Conservation (phyloP, 2,329 filamentous ascomycete genomes). For the Colletotrichum coccodes region DNA sequence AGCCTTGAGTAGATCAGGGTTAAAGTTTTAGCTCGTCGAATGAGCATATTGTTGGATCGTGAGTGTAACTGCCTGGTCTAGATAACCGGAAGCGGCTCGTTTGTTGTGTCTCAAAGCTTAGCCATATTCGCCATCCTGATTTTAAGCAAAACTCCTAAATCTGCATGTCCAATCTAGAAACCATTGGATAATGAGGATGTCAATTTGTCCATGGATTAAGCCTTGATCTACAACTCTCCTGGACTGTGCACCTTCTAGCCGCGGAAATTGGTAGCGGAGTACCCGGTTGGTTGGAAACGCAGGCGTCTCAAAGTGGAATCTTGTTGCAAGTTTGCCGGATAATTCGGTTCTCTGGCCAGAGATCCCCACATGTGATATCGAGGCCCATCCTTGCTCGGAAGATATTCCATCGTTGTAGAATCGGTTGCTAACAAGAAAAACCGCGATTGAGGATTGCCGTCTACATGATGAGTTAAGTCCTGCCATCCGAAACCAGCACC, state of each 20-base stretch:
- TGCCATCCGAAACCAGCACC: background rate
- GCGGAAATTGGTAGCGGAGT: background rate
- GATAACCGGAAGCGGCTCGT: background rate
- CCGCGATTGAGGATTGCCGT: no score
- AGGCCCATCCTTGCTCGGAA: background rate
- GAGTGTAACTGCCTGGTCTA: background rate
- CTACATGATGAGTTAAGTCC: no score
- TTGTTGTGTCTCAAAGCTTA: background rate
- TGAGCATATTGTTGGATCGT: no score
- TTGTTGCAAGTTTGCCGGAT: background rate
- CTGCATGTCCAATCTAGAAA: background rate
- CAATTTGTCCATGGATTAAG: background rate
- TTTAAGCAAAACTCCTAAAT: background rate
- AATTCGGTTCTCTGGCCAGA: background rate
- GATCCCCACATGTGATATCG: background rate
- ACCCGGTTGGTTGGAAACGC: background rate
- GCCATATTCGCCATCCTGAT: no score
- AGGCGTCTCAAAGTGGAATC: conserved; percentile 8
- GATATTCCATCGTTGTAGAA: background rate
- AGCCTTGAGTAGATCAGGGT: background rate
- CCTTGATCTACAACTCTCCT: background rate
- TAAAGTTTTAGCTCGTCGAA: background rate
- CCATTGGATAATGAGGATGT: no score
- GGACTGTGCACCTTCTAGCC: background rate
- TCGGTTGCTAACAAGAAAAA: background rate